Evolutionary conservation across 2,329 filamentous ascomycete genomes (phyloP).

Genomic region (Torrubiella hemipterigena): DNA sequence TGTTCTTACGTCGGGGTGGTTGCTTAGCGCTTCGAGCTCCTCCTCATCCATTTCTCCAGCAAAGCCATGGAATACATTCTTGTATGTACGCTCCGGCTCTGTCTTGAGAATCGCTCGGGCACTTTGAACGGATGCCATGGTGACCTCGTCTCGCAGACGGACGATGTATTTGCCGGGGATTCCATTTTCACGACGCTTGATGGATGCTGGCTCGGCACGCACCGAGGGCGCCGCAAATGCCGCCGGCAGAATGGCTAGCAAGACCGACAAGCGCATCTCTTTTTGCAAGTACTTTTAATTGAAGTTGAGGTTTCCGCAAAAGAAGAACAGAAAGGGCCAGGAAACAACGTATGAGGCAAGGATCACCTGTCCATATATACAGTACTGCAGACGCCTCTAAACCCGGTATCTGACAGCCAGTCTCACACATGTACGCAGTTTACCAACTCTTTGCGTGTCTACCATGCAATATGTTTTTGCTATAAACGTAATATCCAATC

Average conservation of each 20-base stretch:
- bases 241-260: constrained; percentile 11
- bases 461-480: no score
- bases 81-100: no score
- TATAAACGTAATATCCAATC: no score
- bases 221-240: constrained; percentile 7
- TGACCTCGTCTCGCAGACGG: constrained; percentile 11
- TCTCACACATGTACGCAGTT: no score
- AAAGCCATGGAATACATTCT: constrained; percentile 12
- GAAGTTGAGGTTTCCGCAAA: not conserved
- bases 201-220: constrained; percentile 2
- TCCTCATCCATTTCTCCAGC: constrained; percentile 9
- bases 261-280: constrained; percentile 12
- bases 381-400: no score
- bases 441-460: no score
- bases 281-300: constrained; percentile 1
- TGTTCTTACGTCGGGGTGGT: constrained; percentile 9
- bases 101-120: constrained; percentile 10
- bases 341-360: no score
- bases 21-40: constrained; percentile 9
- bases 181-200: constrained; percentile 5
- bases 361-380: no score
- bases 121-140: constrained; percentile 7
- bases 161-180: constrained; percentile 16
- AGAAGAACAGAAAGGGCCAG: no score
- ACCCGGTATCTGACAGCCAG: no score